phyloP scores from a whole-genome alignment of 2,329 filamentous ascomycete genomes.

The Pyrenochaeta sp. region DNA sequence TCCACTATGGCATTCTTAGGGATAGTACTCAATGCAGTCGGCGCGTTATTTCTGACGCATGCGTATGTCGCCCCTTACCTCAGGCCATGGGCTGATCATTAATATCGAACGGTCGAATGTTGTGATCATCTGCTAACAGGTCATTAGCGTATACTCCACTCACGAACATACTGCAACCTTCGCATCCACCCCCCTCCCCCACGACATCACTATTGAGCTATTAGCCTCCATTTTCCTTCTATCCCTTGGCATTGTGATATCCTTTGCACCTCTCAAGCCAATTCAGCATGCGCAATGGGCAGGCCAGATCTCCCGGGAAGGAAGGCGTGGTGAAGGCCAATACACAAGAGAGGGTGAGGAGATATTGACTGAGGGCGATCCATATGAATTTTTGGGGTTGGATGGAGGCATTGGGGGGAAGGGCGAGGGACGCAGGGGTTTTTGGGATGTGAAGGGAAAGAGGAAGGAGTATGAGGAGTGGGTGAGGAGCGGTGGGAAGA shows the following conservation, averaged over 20 bases:
- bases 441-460: conserved; percentile 86
- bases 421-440: conserved; percentile 78
- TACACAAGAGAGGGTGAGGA: conserved; percentile 71
- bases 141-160: conserved; percentile 86
- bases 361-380: conserved; percentile 73
- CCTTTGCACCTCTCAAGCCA: conserved; percentile 80
- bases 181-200: conserved; percentile 67
- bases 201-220: conserved; percentile 89
- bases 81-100: conserved; percentile 2
- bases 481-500: conserved; percentile 47
- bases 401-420: conserved; percentile 63
- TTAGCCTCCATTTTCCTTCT: conserved; percentile 81
- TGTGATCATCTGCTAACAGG: conserved; percentile 29
- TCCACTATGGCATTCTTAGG: conserved; percentile 74
- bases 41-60: conserved; percentile 81
- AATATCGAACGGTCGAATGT: background rate
- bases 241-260: conserved; percentile 82
- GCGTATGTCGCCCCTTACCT: conserved; percentile 70
- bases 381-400: conserved; percentile 71
- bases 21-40: conserved; percentile 74
- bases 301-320: conserved; percentile 82
- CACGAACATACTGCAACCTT: conserved; percentile 87
- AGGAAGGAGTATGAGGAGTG: conserved; percentile 88
- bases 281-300: conserved; percentile 86
- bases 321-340: conserved; percentile 65